Conservation (phyloP, 495 filamentous ascomycete species). For the Choiromyces venosus region DNA sequence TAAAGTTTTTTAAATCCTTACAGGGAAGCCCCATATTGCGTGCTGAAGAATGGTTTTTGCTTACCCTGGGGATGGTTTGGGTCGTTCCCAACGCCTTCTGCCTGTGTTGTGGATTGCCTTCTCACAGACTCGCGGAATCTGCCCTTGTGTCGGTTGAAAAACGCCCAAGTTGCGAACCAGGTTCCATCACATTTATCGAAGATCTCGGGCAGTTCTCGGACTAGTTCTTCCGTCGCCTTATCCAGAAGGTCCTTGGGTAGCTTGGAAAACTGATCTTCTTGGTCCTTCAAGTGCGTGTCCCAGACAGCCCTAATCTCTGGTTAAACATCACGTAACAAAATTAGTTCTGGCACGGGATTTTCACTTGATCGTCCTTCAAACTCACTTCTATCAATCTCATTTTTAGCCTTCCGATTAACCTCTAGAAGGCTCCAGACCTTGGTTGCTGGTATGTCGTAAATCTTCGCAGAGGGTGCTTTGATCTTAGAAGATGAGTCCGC, state of each 20-base stretch:
- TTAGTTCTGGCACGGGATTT: background rate
- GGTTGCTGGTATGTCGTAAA: background rate
- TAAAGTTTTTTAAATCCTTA: background rate
- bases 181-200: background rate
- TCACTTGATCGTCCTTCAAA: background rate
- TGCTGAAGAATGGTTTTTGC: background rate
- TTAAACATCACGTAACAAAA: background rate
- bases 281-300: background rate
- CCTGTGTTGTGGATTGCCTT: background rate
- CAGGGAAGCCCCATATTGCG: background rate
- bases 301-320: background rate
- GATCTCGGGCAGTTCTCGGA: background rate
- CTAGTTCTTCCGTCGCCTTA: background rate
- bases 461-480: background rate
- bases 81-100: background rate
- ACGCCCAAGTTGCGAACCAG: background rate
- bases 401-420: background rate
- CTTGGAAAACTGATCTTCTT: background rate
- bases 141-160: background rate
- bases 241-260: background rate
- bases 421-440: background rate
- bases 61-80: background rate
- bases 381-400: conserved; percentile 2
- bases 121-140: background rate
- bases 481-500: background rate